A percentile compares a stretch with the other conserved stretches of the same genome.
Evolutionary conservation across 129 eudicot species (phyloP).

Genomic region (Cynara cardunculus): DNA sequence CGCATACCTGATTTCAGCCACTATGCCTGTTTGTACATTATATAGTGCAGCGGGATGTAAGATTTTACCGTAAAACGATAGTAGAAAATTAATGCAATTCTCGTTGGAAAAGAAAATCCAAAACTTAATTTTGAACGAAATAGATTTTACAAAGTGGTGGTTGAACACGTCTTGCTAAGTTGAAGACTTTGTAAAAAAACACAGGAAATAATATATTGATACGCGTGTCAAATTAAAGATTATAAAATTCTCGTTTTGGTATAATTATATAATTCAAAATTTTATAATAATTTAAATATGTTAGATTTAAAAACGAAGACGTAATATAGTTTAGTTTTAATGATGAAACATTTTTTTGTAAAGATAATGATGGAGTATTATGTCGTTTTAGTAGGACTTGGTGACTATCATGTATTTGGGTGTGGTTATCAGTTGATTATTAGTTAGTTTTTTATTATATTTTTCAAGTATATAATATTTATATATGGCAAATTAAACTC

Average conservation of each 20-base stretch:
- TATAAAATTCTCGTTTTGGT: not conserved
- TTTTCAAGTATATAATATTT: not conserved
- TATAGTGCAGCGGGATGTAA: not conserved
- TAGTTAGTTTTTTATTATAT: not conserved
- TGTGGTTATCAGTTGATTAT: not conserved
- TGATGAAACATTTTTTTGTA: not conserved
- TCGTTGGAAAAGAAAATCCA: not conserved
- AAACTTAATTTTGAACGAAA: not conserved
- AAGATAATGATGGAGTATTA: not conserved
- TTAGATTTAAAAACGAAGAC: not conserved
- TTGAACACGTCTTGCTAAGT: not conserved
- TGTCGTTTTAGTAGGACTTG: not conserved
- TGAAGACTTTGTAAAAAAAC: not conserved
- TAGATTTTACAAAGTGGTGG: not conserved
- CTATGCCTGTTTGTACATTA: not conserved
- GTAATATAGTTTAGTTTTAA: not conserved
- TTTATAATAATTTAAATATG: not conserved
- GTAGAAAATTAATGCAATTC: not conserved
- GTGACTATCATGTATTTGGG: not conserved
- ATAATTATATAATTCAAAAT: not conserved
- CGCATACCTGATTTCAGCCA: constrained; percentile 8
- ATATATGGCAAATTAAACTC: not conserved
- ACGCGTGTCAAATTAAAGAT: not conserved
- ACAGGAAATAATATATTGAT: not conserved
- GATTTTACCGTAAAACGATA: not conserved